phyloP scores from a whole-genome alignment of 2,329 filamentous ascomycete species.

The Fusarium globosum region DNA sequence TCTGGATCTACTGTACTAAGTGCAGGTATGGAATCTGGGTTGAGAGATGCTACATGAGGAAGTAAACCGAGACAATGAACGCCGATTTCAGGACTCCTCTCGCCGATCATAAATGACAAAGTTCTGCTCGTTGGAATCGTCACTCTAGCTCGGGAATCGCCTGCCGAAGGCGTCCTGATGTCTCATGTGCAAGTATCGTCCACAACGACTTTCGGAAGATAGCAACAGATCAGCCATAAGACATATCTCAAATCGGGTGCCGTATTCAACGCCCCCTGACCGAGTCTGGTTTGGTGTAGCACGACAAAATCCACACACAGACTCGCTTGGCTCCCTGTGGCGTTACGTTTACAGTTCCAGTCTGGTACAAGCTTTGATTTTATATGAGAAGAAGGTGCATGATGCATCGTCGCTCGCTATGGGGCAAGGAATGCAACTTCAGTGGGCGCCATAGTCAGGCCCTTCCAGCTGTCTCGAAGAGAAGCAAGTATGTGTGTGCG shows the following conservation, averaged over 20 bases:
- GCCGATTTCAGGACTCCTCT: slow-evolving; percentile 15
- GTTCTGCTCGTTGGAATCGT: slow-evolving; percentile 19
- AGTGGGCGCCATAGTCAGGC: slow-evolving; percentile 5
- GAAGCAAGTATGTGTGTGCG: slow-evolving; percentile 23
- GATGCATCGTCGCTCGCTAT: neutral
- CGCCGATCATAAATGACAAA: slow-evolving; percentile 19
- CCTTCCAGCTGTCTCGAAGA: slow-evolving; percentile 22
- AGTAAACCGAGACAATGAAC: slow-evolving; percentile 24
- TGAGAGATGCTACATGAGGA: slow-evolving; percentile 2
- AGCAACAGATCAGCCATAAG: slow-evolving; percentile 7
- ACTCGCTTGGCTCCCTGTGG: slow-evolving; percentile 37
- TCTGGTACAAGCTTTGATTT: slow-evolving; percentile 21
- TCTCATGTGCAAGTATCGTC: slow-evolving; percentile 18
- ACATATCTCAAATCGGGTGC: slow-evolving; percentile 8
- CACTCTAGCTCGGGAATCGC: slow-evolving; percentile 4
- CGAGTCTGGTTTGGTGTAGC: slow-evolving; percentile 17
- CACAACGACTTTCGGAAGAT: slow-evolving; percentile 13
- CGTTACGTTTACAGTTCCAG: slow-evolving; percentile 26
- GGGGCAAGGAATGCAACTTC: slow-evolving; percentile 15
- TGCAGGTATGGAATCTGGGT: neutral
- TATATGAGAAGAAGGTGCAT: slow-evolving; percentile 12
- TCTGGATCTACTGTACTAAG: slow-evolving; percentile 13
- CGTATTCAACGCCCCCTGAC: neutral
- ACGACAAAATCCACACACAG: slow-evolving; percentile 17
- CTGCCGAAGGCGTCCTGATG: slow-evolving; percentile 13